Base-by-base conservation (phyloP, 768 basidiomycete genomes). In the Rhodotorula toruloides region DNA sequence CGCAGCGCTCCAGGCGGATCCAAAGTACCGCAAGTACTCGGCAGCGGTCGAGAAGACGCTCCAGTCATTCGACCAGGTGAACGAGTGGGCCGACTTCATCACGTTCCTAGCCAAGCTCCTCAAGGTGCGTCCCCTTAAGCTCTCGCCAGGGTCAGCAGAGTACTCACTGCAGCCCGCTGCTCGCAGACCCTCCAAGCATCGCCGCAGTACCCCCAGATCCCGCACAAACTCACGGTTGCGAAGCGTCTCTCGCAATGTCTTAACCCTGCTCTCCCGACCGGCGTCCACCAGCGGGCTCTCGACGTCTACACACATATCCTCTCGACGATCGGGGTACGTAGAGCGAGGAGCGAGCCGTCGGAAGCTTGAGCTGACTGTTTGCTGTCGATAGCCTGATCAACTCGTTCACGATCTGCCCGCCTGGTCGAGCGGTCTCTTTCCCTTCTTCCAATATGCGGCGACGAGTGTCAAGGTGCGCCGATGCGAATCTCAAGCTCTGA, bases 61-160 rank as follows among this genome's bases (percentile, higher is more conserved):
- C 53, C 87, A 86, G 67, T 87, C 91, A 3, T 98, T 99, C 75
- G 92, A 96, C 75, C 90, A 86, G 74, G 91, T 96, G 64, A 90
- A 94, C 63, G 96, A 99, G 80, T 99, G 96, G 96, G 93, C 96
- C 65, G 96, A 99, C 80, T 98, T 92, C 77, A 98, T 96, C 76
- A 87, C 93, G 46, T 99, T 98, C 79, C 78, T 99, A 77, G 74
- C 74, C 43, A 75, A 74, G 58, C 70, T 75, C 14, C 70, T 75
- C 63, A 75, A 74, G 66, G 74, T 69, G 47, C 44, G 56, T 36
- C n/a, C 4, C 32, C 50, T 36, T 25, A 6, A 25, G 37, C 19
- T 14, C 7, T 34, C 27, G 39, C 25, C 10, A 7, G 25, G 22
- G 22, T 55, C 11, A 39, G 39, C 31, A 27, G 9, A 46, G 5